Conservation (phyloP, 768 basidiomycete species). For the Psilocybe subaeruginosa region DNA sequence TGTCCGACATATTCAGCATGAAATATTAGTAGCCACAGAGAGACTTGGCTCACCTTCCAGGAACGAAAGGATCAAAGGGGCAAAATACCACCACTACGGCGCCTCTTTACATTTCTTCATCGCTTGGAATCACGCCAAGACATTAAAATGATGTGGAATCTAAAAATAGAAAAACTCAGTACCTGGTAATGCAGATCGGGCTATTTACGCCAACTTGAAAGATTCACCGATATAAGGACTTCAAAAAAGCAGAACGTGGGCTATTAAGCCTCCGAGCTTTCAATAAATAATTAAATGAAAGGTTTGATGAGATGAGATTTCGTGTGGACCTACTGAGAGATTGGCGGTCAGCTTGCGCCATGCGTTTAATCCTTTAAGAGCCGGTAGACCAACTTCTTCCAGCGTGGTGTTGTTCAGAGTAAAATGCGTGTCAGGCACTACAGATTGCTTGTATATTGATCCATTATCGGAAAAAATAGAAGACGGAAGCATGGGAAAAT, state of each 20-base stretch:
- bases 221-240: constrained; percentile 50
- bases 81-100: constrained; percentile 63
- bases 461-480: constrained; percentile 60
- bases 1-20: constrained; percentile 16
- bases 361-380: constrained; percentile 53
- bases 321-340: constrained; percentile 38
- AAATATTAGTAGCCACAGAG: neutral
- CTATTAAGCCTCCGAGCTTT: constrained; percentile 62
- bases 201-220: constrained; percentile 52
- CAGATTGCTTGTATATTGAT: constrained; percentile 54
- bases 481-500: constrained; percentile 63
- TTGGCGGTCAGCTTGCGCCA: constrained; percentile 52
- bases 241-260: constrained; percentile 62
- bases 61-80: constrained; percentile 52
- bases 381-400: constrained; percentile 49
- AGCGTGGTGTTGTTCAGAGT: constrained; percentile 59
- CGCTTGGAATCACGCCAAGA: constrained; percentile 29
- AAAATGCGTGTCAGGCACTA: constrained; percentile 55
- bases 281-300: neutral
- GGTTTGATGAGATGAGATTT: neutral
- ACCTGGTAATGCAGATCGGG: constrained; percentile 62
- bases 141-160: neutral
- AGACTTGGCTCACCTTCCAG: constrained; percentile 45
- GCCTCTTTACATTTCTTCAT: constrained; percentile 64
- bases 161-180: neutral